Conservation (phyloP, 1,284 basidiomycete genomes). For the Moesziomyces aphidis region DNA sequence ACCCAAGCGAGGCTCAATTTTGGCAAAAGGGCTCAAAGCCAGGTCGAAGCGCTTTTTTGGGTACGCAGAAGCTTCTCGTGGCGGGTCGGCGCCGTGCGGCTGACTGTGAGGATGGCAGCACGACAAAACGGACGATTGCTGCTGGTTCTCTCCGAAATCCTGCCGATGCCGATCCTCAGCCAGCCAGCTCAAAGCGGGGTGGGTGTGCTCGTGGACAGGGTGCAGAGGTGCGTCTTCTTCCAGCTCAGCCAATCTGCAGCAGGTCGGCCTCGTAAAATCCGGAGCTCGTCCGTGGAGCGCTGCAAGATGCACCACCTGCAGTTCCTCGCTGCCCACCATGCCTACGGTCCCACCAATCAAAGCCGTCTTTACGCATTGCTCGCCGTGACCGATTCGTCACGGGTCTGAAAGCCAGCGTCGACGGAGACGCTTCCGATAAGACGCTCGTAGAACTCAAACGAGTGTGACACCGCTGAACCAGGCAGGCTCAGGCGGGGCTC, state of each 20-base stretch:
- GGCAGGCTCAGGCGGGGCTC: too few relatives aligned
- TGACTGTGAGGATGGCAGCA: too few relatives aligned
- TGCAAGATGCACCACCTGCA: constrained; percentile 3
- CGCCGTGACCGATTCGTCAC: too few relatives aligned
- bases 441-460: too few relatives aligned
- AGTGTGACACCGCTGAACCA: too few relatives aligned
- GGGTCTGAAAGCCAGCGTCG: too few relatives aligned
- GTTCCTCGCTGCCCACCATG: background rate
- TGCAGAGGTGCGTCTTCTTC: background rate
- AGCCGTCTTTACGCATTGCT: background rate
- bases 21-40: background rate
- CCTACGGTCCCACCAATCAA: background rate
- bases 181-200: background rate
- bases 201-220: background rate
- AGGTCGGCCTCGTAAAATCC: constrained; percentile 2
- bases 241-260: background rate
- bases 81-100: too few relatives aligned
- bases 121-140: too few relatives aligned
- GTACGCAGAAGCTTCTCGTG: too few relatives aligned
- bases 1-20: background rate
- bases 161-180: background rate
- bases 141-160: background rate
- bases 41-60: background rate
- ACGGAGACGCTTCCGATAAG: too few relatives aligned
- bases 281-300: constrained; percentile 10